Conservation (phyloP, 805 yeast species). For the Candida boleticola region DNA sequence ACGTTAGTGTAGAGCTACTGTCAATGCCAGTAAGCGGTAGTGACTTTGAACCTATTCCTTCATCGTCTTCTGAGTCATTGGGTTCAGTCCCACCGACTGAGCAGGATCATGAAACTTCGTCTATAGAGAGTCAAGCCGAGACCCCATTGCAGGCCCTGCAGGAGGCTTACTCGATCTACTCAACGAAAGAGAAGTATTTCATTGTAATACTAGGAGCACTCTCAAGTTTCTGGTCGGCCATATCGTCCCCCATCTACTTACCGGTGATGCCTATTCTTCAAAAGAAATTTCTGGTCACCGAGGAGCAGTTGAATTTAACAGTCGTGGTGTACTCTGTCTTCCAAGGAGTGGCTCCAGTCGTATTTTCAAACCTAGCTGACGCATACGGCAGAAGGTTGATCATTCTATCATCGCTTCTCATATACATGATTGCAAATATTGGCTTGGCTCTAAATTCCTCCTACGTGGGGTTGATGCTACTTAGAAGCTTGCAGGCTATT, state of each 20-base stretch:
- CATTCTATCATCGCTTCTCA: constrained; percentile 47
- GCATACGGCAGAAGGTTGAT: constrained; percentile 67
- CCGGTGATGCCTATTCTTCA: constrained; percentile 66
- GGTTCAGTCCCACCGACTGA: no score
- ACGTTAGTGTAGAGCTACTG: no score
- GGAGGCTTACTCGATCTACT: neutral
- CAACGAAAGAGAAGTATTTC: constrained; percentile 31
- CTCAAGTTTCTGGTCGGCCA: constrained; percentile 60
- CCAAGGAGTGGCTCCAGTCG: constrained; percentile 72
- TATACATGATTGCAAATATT: constrained; percentile 57
- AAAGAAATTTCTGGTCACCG: constrained; percentile 49
- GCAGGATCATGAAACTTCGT: no score
- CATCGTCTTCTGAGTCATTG: no score
- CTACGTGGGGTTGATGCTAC: constrained; percentile 55
- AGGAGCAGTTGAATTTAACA: constrained; percentile 61
- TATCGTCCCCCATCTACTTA: constrained; percentile 75
- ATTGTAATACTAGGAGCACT: constrained; percentile 40
- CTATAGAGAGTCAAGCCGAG: no score
- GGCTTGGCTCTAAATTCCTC: constrained; percentile 58
- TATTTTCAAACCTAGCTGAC: constrained; percentile 68
- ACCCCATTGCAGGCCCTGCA: no score
- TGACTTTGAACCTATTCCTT: no score
- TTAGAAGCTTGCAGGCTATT: constrained; percentile 68
- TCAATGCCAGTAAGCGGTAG: no score
- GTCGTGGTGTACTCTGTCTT: constrained; percentile 70